Evolutionary conservation across 805 yeast genomes (phyloP), one percentile per base, ranked within the genome.

Genomic region (Hanseniaspora hatyaiensis): DNA sequence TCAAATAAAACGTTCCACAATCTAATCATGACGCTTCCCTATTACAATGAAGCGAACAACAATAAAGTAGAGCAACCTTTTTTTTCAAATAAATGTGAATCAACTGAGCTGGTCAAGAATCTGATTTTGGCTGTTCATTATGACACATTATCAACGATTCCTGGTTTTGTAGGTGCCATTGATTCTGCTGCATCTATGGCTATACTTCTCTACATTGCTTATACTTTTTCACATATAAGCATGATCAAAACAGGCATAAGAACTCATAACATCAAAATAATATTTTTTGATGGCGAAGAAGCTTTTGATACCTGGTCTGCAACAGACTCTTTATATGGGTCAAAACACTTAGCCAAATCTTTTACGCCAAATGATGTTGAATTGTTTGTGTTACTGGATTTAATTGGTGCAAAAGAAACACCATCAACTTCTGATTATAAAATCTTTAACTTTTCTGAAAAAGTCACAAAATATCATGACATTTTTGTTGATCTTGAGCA

Each of bases 281-380:
- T 76, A 0, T 76, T 76, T 53, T 73, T 75, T 46, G 82, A 76
- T 52, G 82, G 82, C 3, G 81, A 76, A 55, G 82, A 77, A 54
- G 80, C 82, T 0, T 51, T 74, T n/a, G 61, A 60, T 2, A 54
- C 62, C n/a, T 76, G 82, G 82, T 55, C 69, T 1, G 65, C 61
- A 6, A 55, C 60, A 0, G 82, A 76, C 51, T 75, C 80, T 1
- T 61, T 75, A 1, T 76, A 77, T 54, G 82, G 82, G 0, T 69
- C 81, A 0, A 65, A 69, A 15, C 72, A 72, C 49, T 56, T 75
- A 26, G 78, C 77, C 6, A 52, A 55, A 1, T 47, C 53, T 26
- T 70, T 73, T 72, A 53, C 55, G 6, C 34, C 50, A 6, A 52
- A 57, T 2, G 52, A 62, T 8, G 69, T 76, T n/a, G 72, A 69